Percentiles rank a stretch among this genome's conserved stretches.
These are phyloP conservation scores for Eutrema heterophyllum DNA, from an alignment of 345 rosid genomes.

Conservation along the genomic window DNA sequence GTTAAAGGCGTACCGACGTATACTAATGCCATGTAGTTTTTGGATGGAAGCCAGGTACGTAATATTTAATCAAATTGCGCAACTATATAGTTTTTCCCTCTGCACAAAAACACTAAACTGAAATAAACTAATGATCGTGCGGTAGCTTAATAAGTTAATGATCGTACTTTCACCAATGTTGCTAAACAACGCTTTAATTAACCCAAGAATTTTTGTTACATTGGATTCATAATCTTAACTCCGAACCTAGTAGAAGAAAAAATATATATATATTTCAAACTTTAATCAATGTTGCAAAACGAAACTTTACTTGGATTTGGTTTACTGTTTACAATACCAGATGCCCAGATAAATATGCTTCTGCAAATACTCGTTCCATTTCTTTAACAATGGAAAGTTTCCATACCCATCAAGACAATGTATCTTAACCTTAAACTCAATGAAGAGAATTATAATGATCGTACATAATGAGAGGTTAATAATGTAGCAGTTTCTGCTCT, in stretches of 20 bases:
- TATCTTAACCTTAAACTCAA: neutral
- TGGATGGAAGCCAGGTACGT: neutral
- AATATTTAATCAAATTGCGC: neutral
- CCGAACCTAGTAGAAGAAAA: neutral
- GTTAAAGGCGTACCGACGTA: neutral
- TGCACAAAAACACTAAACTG: neutral
- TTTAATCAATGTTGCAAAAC: neutral
- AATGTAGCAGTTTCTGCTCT: neutral
- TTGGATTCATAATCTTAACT: neutral
- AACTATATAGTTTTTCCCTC: neutral
- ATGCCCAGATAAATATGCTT: neutral
- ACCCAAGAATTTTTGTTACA: neutral
- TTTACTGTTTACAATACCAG: neutral
- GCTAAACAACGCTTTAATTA: neutral
- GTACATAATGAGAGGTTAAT: neutral
- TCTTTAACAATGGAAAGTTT: constrained; percentile 1
- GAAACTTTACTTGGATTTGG: neutral
- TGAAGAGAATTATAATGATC: neutral
- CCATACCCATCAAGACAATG: constrained; percentile 6
- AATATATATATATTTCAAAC: neutral
- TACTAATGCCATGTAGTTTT: neutral
- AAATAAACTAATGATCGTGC: neutral
- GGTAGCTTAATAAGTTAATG: neutral
- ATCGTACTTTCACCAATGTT: neutral
- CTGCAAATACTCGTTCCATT: neutral